Percentiles rank a stretch among this genome's conserved stretches.
These are phyloP conservation scores for Pseudisothecium myosuroides DNA, from an alignment of 225 moss, liverwort and hornwort genomes.

Conservation along the genomic window DNA sequence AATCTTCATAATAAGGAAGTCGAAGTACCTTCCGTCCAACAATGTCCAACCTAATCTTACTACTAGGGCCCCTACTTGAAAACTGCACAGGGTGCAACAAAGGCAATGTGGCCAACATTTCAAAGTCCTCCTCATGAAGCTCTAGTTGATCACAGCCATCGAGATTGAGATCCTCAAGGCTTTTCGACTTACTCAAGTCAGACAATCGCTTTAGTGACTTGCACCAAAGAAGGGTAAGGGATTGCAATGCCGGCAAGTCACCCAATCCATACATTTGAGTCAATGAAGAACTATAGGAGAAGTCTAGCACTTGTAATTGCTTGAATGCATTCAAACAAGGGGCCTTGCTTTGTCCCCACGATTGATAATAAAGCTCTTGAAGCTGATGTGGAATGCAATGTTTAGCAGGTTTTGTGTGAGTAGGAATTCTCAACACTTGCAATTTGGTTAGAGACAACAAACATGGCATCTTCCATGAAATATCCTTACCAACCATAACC, in stretches of 20 bases:
- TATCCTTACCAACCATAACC: accelerated
- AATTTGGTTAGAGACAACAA: not conserved
- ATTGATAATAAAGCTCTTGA: not conserved
- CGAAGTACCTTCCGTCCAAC: not conserved
- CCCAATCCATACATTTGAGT: not conserved
- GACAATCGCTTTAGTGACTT: accelerated
- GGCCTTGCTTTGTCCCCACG: accelerated
- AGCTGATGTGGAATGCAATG: not conserved
- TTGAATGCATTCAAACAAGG: not conserved
- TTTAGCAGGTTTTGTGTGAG: accelerated
- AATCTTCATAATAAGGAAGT: too few species aligned
- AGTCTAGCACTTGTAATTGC: not conserved
- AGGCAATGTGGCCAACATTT: not conserved
- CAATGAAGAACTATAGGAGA: accelerated
- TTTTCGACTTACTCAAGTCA: not conserved
- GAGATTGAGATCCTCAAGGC: not conserved
- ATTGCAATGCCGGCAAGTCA: not conserved
- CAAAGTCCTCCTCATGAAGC: not conserved
- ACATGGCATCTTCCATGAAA: accelerated
- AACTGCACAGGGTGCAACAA: not conserved
- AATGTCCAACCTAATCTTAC: not conserved
- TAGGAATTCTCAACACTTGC: accelerated
- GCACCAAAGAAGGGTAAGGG: accelerated
- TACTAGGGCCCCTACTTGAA: too few species aligned
- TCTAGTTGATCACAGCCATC: accelerated